Conservation (phyloP, 2,329 filamentous ascomycete species). For the Tolypocladium pustulatum region DNA sequence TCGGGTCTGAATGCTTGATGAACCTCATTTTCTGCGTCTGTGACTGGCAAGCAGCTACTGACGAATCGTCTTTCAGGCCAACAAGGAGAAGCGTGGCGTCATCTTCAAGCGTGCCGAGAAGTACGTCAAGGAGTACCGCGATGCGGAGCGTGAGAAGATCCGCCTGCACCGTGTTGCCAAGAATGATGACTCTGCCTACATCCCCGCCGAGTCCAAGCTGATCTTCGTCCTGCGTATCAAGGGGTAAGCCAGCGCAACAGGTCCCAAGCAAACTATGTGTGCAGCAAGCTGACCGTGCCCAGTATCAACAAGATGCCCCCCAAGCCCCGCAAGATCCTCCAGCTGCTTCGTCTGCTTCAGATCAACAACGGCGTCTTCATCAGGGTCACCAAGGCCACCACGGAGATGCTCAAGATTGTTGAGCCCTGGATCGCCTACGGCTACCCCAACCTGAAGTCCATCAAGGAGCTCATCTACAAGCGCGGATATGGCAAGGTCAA, state of each 20-base stretch:
- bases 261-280: too few species aligned
- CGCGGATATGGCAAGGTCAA: slow-evolving; percentile 98
- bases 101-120: slow-evolving; percentile 99
- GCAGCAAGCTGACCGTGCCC: slow-evolving; percentile 4
- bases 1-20: slow-evolving; percentile 74
- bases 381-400: slow-evolving; percentile 92
- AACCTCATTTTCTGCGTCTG: slow-evolving; percentile 8
- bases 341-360: slow-evolving; percentile 97
- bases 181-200: slow-evolving; percentile 86
- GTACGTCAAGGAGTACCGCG: slow-evolving; percentile 99
- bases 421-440: slow-evolving; percentile 99
- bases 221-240: slow-evolving; percentile 99
- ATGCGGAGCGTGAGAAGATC: slow-evolving; percentile 96
- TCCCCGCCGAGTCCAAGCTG: slow-evolving; percentile 89
- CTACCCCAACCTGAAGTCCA: slow-evolving; percentile 98
- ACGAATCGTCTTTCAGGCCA: slow-evolving; percentile 53
- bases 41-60: slow-evolving; percentile 17
- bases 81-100: slow-evolving; percentile 95
- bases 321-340: slow-evolving; percentile 99
- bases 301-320: slow-evolving; percentile 99
- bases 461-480: slow-evolving; percentile 99
- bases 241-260: slow-evolving; percentile 46
- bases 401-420: slow-evolving; percentile 95
- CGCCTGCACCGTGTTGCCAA: slow-evolving; percentile 83
- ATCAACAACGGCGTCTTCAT: slow-evolving; percentile 99